These are phyloP conservation scores for Claviceps spartinae DNA, from an alignment of 2,329 filamentous ascomycete species.

Conservation along the genomic window DNA sequence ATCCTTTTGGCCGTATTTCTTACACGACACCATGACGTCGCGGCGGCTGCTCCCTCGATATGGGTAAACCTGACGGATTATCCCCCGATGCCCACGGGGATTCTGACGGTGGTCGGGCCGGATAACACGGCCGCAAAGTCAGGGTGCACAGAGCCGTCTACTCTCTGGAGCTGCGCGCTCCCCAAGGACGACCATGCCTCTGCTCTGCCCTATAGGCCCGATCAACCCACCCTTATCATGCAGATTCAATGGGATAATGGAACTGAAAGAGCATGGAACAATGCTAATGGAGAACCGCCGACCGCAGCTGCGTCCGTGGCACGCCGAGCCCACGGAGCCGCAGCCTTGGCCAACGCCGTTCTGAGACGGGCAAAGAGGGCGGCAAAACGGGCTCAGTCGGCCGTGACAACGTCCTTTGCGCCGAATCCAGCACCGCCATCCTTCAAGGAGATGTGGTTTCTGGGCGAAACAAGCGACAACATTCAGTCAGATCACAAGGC, in stretches of 20 bases:
- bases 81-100: constrained; percentile 73
- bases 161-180: constrained; percentile 75
- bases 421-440: constrained; percentile 44
- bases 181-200: constrained; percentile 63
- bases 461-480: constrained; percentile 75
- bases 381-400: not conserved
- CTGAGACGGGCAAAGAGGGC: constrained; percentile 11
- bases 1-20: constrained; percentile 46
- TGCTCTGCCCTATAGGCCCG: constrained; percentile 47
- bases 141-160: constrained; percentile 57
- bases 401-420: constrained; percentile 20
- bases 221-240: constrained; percentile 67
- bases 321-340: constrained; percentile 14
- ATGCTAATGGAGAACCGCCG: constrained; percentile 25
- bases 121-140: constrained; percentile 50
- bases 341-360: constrained; percentile 12
- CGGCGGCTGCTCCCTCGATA: constrained; percentile 24
- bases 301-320: constrained; percentile 9
- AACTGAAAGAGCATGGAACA: constrained; percentile 36
- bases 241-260: constrained; percentile 62
- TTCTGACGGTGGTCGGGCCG: constrained; percentile 64
- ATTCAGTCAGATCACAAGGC: constrained; percentile 53
- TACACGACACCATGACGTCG: constrained; percentile 12
- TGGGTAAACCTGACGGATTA: constrained; percentile 83
- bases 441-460: constrained; percentile 61